Percentiles rank a stretch among this genome's conserved stretches.
Conservation (phyloP, 768 basidiomycete genomes). For the Tubosaeta sp. region DNA sequence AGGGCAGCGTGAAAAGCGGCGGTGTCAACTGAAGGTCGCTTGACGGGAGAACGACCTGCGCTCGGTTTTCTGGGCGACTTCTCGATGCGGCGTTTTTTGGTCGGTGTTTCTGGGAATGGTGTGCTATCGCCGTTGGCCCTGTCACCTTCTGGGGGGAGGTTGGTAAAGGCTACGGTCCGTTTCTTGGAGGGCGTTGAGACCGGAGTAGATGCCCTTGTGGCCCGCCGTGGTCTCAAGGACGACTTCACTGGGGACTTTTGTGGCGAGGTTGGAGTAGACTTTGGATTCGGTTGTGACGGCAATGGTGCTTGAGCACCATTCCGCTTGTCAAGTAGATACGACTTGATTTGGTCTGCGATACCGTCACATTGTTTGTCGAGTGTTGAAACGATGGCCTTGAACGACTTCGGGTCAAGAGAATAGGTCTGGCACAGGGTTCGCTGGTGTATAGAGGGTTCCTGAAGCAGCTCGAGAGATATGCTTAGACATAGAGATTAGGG, state of each 20-base stretch:
- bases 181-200: conserved; percentile 29
- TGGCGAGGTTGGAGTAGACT: conserved; percentile 5
- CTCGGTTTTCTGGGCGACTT: conserved; percentile 11
- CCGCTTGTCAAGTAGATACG: conserved; percentile 4
- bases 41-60: conserved; percentile 10
- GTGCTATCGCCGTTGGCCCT: conserved; percentile 28
- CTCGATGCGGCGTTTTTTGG: conserved; percentile 37
- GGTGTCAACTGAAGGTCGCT: background rate
- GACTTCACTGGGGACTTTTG: conserved; percentile 20
- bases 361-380: conserved; percentile 26
- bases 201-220: background rate
- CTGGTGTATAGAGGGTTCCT: conserved; percentile 25
- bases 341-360: conserved; percentile 23
- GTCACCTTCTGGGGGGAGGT: conserved; percentile 4
- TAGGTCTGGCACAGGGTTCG: conserved; percentile 16
- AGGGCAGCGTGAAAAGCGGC: conserved; percentile 21
- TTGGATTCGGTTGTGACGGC: background rate
- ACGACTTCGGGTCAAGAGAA: conserved; percentile 7
- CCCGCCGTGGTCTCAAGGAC: conserved; percentile 11
- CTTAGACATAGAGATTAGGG: background rate
- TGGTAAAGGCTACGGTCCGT: conserved; percentile 22
- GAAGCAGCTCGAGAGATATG: background rate
- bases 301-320: background rate
- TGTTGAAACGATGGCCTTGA: conserved; percentile 17
- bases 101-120: conserved; percentile 38